A percentile compares a stretch with the other conserved stretches of the same genome.
phyloP scores from a whole-genome alignment of 768 basidiomycete species.

The Sarcodon aspratus region DNA sequence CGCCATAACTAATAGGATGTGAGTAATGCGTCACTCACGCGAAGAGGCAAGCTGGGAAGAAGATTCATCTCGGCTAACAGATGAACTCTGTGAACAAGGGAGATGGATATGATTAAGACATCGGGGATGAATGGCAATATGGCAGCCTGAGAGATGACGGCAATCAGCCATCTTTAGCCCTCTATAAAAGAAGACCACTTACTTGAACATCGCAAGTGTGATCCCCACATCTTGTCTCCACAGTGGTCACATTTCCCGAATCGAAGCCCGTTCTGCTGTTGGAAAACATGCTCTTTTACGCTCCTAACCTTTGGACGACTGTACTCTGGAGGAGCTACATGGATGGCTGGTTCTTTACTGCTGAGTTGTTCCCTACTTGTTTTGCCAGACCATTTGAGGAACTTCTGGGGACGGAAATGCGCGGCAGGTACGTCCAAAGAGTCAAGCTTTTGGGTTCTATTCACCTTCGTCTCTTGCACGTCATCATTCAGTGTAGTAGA shows the following conservation, averaged over 20 bases:
- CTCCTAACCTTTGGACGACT: slow-evolving; percentile 12
- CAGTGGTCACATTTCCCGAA: slow-evolving; percentile 93
- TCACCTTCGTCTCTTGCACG: slow-evolving; percentile 26
- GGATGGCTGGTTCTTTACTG: not conserved
- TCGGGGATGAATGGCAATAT: slow-evolving; percentile 77
- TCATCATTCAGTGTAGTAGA: slow-evolving; percentile 25
- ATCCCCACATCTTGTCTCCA: slow-evolving; percentile 97
- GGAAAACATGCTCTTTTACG: slow-evolving; percentile 66
- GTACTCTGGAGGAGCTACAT: slow-evolving; percentile 10
- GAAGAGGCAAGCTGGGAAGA: slow-evolving; percentile 16
- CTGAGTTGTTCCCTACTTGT: slow-evolving; percentile 30
- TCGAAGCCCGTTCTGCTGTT: slow-evolving; percentile 77
- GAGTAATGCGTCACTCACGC: slow-evolving; percentile 12
- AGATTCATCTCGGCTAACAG: slow-evolving; percentile 19
- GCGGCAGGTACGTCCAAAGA: slow-evolving; percentile 30
- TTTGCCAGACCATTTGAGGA: slow-evolving; percentile 62
- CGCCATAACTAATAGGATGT: not conserved
- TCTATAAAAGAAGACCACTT: slow-evolving; percentile 19
- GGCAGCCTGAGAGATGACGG: slow-evolving; percentile 50
- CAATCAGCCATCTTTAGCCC: not conserved
- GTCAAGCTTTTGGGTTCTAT: slow-evolving; percentile 24
- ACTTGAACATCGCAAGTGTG: slow-evolving; percentile 88
- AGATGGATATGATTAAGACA: slow-evolving; percentile 61
- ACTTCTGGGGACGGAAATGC: slow-evolving; percentile 44
- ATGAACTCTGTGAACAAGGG: slow-evolving; percentile 48